Percentiles rank a stretch among this genome's conserved stretches.
These are phyloP conservation scores for Collybiopsis confluens DNA, from an alignment of 768 basidiomycete genomes.

Conservation along the genomic window DNA sequence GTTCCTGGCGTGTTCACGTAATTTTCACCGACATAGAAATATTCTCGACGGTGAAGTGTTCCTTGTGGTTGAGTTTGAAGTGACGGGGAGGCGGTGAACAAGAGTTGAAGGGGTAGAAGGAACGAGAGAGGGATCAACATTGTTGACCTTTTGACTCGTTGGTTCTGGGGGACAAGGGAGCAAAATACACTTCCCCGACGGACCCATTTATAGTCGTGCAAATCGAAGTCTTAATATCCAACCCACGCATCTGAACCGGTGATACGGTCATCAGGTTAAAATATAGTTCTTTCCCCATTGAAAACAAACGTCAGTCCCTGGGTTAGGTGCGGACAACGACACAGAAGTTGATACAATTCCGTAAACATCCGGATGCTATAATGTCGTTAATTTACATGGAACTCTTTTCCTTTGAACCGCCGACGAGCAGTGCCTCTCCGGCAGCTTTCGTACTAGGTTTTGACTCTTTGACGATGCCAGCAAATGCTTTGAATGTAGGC, in stretches of 20 bases:
- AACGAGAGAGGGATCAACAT: background rate
- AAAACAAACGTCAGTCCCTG: too few species aligned
- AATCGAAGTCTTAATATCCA: too few species aligned
- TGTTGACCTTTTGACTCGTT: too few species aligned
- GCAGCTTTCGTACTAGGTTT: slow-evolving; percentile 55
- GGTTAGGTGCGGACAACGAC: too few species aligned
- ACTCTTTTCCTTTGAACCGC: slow-evolving; percentile 1
- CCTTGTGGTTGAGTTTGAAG: slow-evolving; percentile 12
- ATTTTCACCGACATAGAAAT: slow-evolving; percentile 44
- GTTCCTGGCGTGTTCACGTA: slow-evolving; percentile 26
- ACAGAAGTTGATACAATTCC: too few species aligned
- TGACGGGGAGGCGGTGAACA: background rate
- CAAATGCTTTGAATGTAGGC: slow-evolving; percentile 69
- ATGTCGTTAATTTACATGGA: background rate
- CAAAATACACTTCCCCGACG: background rate
- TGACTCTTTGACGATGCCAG: slow-evolving; percentile 71
- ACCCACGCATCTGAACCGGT: background rate
- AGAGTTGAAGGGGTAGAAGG: background rate
- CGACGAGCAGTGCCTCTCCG: slow-evolving; percentile 23
- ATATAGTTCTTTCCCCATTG: too few species aligned
- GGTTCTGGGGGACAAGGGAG: background rate
- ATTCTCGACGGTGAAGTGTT: slow-evolving; percentile 40
- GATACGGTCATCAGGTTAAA: background rate
- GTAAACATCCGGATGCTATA: background rate
- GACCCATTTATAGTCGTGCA: too few species aligned